phyloP scores from a whole-genome alignment of 306 rosid genomes.

The Glycine soja region DNA sequence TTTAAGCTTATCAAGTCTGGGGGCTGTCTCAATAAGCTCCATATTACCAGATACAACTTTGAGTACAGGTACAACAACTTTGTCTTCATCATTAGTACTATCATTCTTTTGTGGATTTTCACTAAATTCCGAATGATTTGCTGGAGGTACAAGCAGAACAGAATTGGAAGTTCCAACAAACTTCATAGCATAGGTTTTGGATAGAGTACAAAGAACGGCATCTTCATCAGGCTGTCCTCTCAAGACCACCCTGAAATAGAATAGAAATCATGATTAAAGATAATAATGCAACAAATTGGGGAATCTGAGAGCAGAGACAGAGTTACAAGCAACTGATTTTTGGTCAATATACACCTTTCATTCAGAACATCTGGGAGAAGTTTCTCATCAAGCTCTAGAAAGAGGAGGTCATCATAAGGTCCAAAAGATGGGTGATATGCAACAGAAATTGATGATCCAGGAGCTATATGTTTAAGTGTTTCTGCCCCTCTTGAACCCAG shows the following conservation, averaged over 20 bases:
- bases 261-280: conserved; percentile 2
- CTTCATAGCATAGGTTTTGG: conserved; percentile 83
- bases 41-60: conserved; percentile 79
- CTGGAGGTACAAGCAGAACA: too few relatives aligned
- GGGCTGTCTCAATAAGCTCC: conserved; percentile 89
- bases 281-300: neutral
- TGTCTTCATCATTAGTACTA: conserved; percentile 46
- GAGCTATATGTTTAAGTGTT: conserved; percentile 61
- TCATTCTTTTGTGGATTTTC: conserved; percentile 49
- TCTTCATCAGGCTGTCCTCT: conserved; percentile 95
- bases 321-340: conserved; percentile 19
- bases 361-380: conserved; percentile 65
- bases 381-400: conserved; percentile 66
- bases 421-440: conserved; percentile 76
- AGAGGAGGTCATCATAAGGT: conserved; percentile 65
- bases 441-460: conserved; percentile 64
- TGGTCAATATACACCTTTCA: conserved; percentile 55
- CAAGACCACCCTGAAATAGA: conserved; percentile 62
- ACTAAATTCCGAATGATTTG: conserved; percentile 30
- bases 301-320: neutral
- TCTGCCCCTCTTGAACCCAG: conserved; percentile 59
- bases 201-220: conserved; percentile 82
- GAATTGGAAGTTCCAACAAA: conserved; percentile 58
- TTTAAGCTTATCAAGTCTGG: conserved; percentile 90
- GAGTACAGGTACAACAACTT: conserved; percentile 65